Conservation (phyloP, 2,329 filamentous ascomycete species). For the Ophiostoma novo-ulmi region DNA sequence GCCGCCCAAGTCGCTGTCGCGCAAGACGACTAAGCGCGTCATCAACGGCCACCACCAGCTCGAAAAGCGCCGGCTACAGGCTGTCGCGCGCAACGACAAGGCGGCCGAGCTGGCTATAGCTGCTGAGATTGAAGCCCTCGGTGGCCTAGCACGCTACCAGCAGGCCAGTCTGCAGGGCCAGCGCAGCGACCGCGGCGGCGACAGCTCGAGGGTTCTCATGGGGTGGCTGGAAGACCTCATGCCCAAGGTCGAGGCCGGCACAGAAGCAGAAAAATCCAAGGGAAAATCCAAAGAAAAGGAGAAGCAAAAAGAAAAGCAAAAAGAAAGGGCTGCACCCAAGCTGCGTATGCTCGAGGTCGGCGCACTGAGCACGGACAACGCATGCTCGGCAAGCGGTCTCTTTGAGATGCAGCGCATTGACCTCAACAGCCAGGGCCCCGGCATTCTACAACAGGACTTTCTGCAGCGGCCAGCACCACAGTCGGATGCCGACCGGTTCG, state of each 20-base stretch:
- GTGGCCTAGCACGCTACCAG: constrained; percentile 60
- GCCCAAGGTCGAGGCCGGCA: not conserved
- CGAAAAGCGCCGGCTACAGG: constrained; percentile 57
- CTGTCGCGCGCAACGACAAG: constrained; percentile 49
- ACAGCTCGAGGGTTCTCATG: constrained; percentile 60
- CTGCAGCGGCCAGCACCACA: constrained; percentile 76
- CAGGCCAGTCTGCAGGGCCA: constrained; percentile 65
- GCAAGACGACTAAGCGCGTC: constrained; percentile 58
- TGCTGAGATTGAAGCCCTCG: constrained; percentile 52
- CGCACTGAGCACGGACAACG: constrained; percentile 76
- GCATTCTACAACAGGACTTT: constrained; percentile 86
- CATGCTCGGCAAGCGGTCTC: constrained; percentile 65
- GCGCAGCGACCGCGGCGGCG: constrained; percentile 59
- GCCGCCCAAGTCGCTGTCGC: constrained; percentile 53
- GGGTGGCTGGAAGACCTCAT: constrained; percentile 50
- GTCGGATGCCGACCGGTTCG: constrained; percentile 61
- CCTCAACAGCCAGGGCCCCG: constrained; percentile 75
- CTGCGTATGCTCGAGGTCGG: constrained; percentile 82
- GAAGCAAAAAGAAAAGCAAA: not conserved
- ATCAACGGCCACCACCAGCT: constrained; percentile 63
- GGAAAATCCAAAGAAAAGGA: not conserved
- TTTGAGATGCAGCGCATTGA: constrained; percentile 83
- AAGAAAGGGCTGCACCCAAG: not conserved
- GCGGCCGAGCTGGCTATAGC: constrained; percentile 43
- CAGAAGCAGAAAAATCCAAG: not conserved